These are phyloP conservation scores for Fraxinus floribunda DNA, from an alignment of 305 asterid genomes.

Conservation along the genomic window DNA sequence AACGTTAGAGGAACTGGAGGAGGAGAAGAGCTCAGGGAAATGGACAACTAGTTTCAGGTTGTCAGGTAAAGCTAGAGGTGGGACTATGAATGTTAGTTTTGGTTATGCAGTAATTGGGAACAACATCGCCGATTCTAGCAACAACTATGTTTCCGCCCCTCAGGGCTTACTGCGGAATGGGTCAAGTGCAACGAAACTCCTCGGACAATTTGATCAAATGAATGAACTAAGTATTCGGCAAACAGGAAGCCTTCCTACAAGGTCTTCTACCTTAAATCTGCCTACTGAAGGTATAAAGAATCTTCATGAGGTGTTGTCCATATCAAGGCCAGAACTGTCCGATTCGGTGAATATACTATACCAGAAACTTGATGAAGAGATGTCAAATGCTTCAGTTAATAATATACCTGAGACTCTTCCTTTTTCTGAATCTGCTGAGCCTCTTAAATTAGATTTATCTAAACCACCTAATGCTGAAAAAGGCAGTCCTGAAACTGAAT, in stretches of 20 bases:
- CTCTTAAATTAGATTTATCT: background rate
- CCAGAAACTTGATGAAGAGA: slow-evolving; percentile 67
- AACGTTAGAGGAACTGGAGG: slow-evolving; percentile 84
- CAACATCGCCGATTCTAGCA: slow-evolving; percentile 28
- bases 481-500: slow-evolving; percentile 37
- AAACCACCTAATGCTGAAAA: slow-evolving; percentile 28
- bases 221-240: slow-evolving; percentile 38
- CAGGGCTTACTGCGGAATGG: slow-evolving; percentile 35
- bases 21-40: slow-evolving; percentile 78
- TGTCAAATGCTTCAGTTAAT: slow-evolving; percentile 32
- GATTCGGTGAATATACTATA: slow-evolving; percentile 69
- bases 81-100: slow-evolving; percentile 76
- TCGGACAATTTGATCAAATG: slow-evolving; percentile 31
- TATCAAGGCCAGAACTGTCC: slow-evolving; percentile 49
- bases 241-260: slow-evolving; percentile 58
- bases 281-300: slow-evolving; percentile 66
- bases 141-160: slow-evolving; percentile 33
- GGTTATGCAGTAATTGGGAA: slow-evolving; percentile 62
- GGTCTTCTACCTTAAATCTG: slow-evolving; percentile 38
- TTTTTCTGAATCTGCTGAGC: slow-evolving; percentile 22
- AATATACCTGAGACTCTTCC: slow-evolving; percentile 39
- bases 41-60: slow-evolving; percentile 94
- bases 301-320: slow-evolving; percentile 80
- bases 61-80: slow-evolving; percentile 86
- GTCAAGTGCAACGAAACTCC: slow-evolving; percentile 28